phyloP scores from a whole-genome alignment of 2,329 filamentous ascomycete genomes.

The Xylaria sp. region DNA sequence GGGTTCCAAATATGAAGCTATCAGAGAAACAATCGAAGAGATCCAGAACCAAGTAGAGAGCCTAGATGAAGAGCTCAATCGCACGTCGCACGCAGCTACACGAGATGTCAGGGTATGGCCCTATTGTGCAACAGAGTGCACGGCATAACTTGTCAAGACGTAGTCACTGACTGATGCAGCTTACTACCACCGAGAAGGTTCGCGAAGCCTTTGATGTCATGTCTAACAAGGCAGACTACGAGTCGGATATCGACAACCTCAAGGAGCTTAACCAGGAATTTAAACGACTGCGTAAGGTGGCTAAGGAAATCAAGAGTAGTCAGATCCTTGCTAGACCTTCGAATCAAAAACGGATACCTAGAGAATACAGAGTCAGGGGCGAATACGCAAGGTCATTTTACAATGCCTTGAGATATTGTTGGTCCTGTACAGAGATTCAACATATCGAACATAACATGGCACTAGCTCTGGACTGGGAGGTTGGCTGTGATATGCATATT shows the following conservation, averaged over 20 bases:
- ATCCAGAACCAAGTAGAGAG: constrained; percentile 6
- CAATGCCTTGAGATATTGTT: not conserved
- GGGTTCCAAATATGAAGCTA: constrained; percentile 13
- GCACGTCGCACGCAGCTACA: not conserved
- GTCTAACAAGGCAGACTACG: constrained; percentile 18
- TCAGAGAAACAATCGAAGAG: constrained; percentile 16
- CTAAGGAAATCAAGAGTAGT: constrained; percentile 12
- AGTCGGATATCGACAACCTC: constrained; percentile 11
- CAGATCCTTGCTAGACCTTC: not conserved
- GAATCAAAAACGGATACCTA: not conserved
- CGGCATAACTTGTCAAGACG: not conserved
- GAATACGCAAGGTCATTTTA: not conserved
- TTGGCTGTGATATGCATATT: not conserved
- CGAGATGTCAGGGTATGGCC: not conserved
- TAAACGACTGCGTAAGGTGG: constrained; percentile 24
- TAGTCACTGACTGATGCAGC: not conserved
- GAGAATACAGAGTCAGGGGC: not conserved
- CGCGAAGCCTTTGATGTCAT: constrained; percentile 11
- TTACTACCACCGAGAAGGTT: constrained; percentile 3
- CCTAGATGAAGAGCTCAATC: constrained; percentile 4
- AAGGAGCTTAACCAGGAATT: constrained; percentile 24
- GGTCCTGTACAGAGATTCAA: not conserved
- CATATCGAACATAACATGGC: not conserved
- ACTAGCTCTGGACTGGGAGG: not conserved
- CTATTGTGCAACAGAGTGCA: not conserved